Conservation (phyloP, 2,329 filamentous ascomycete genomes). For the Neocatenulostroma microsporum region DNA sequence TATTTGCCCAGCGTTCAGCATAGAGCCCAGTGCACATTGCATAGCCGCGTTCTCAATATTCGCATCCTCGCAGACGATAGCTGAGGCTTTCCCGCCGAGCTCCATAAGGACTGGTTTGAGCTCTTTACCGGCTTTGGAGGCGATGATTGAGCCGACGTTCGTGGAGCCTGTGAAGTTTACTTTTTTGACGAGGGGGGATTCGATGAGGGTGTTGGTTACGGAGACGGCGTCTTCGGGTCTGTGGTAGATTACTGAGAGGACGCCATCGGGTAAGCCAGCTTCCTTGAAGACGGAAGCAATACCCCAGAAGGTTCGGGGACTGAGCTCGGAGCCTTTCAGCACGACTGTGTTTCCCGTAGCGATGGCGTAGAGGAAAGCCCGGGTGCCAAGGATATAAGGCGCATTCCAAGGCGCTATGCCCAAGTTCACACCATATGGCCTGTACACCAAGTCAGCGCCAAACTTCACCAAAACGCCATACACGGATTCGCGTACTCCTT, state of each 20-base stretch:
- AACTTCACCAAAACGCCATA: too few species aligned
- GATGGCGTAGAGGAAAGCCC: constrained; percentile 52
- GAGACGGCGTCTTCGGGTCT: constrained; percentile 53
- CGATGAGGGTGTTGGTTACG: constrained; percentile 61
- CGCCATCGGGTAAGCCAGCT: constrained; percentile 68
- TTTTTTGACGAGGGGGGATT: constrained; percentile 60
- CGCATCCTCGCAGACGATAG: constrained; percentile 73
- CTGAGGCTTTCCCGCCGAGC: constrained; percentile 72
- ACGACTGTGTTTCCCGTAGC: constrained; percentile 68
- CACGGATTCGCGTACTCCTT: too few species aligned
- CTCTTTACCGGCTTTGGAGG: constrained; percentile 58
- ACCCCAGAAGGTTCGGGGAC: constrained; percentile 56
- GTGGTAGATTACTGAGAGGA: constrained; percentile 63
- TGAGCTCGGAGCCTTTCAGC: constrained; percentile 62
- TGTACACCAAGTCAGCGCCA: too few species aligned
- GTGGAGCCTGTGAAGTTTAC: constrained; percentile 74
- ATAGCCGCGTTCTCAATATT: constrained; percentile 63
- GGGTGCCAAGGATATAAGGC: constrained; percentile 43
- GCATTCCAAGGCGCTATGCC: constrained; percentile 76
- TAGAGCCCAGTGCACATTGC: constrained; percentile 61
- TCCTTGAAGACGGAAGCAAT: constrained; percentile 59
- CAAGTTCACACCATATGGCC: constrained; percentile 71
- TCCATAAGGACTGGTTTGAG: constrained; percentile 76
- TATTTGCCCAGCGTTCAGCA: constrained; percentile 67
- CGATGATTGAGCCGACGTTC: constrained; percentile 62